Evolutionary conservation across 2,329 filamentous ascomycete genomes (phyloP).

Genomic region (Neofusicoccum sp.): DNA sequence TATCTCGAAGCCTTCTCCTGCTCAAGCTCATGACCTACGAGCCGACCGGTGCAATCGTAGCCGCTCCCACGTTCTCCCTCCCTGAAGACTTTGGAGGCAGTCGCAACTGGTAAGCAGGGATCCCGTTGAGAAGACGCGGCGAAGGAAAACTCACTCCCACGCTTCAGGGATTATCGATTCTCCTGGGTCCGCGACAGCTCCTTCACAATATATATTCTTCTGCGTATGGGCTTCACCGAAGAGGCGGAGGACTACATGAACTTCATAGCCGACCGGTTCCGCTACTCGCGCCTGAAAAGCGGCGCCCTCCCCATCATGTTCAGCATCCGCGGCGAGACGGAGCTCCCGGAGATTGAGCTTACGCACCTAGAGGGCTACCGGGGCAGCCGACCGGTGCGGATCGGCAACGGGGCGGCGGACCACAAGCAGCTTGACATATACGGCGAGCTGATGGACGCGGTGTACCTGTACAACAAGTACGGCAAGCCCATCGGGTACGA

Average conservation of each 20-base stretch:
- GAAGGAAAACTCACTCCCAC: slow-evolving; percentile 21
- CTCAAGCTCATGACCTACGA: too few relatives aligned
- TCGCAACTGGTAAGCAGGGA: too few relatives aligned
- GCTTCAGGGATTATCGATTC: slow-evolving; percentile 69
- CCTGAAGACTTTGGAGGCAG: too few relatives aligned
- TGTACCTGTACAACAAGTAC: slow-evolving; percentile 78
- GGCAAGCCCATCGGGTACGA: slow-evolving; percentile 74
- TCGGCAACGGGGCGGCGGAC: slow-evolving; percentile 74
- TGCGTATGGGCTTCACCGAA: slow-evolving; percentile 71
- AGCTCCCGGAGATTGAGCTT: slow-evolving; percentile 69
- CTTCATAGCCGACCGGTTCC: slow-evolving; percentile 71
- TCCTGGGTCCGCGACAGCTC: slow-evolving; percentile 76
- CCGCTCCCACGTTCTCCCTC: too few relatives aligned
- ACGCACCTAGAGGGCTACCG: slow-evolving; percentile 71
- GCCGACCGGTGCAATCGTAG: too few relatives aligned
- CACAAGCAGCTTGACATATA: slow-evolving; percentile 80
- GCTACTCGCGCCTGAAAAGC: slow-evolving; percentile 58
- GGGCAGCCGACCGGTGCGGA: slow-evolving; percentile 68
- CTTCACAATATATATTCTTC: slow-evolving; percentile 73
- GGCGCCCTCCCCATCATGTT: slow-evolving; percentile 77
- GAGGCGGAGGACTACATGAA: slow-evolving; percentile 77
- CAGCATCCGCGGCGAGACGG: slow-evolving; percentile 68
- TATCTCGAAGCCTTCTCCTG: too few relatives aligned
- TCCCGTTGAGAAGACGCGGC: too few relatives aligned
- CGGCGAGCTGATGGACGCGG: slow-evolving; percentile 72